Percentiles rank a stretch among this genome's conserved stretches.
phyloP scores from a whole-genome alignment of 179 eudicot species.

The Silene coronaria region DNA sequence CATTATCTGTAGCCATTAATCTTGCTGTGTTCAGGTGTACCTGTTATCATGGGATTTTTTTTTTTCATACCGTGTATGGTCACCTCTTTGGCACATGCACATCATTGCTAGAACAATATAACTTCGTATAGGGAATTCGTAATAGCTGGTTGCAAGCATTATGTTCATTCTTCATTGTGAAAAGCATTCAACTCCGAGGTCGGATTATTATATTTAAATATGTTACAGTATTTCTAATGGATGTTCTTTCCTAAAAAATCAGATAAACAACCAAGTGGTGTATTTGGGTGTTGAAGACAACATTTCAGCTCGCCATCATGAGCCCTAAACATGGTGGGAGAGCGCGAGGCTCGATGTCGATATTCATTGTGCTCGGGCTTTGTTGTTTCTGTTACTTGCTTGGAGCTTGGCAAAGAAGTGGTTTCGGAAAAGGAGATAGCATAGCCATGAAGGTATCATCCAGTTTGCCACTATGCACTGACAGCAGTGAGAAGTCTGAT shows the following conservation, averaged over 20 bases:
- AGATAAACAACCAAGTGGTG: conserved; percentile 12
- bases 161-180: background rate
- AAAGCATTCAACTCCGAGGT: background rate
- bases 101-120: background rate
- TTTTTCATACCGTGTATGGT: background rate
- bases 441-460: conserved; percentile 34
- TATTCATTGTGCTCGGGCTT: conserved; percentile 43
- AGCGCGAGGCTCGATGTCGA: conserved; percentile 37
- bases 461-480: conserved; percentile 24
- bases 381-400: conserved; percentile 56
- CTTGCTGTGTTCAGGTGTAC: no score
- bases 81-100: background rate
- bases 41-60: no score
- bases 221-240: conserved; percentile 1
- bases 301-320: conserved; percentile 24
- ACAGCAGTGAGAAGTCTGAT: conserved; percentile 25
- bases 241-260: conserved; percentile 6
- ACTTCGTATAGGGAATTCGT: background rate
- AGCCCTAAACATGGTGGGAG: conserved; percentile 39
- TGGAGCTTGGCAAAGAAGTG: conserved; percentile 56
- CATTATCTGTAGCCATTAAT: no score
- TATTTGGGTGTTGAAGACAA: background rate
- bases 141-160: background rate
- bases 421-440: conserved; percentile 51
- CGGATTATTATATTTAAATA: no score